A percentile compares a stretch with the other conserved stretches of the same genome.
Conservation (phyloP, 2,329 filamentous ascomycete species). For the Lanzia echinophila region DNA sequence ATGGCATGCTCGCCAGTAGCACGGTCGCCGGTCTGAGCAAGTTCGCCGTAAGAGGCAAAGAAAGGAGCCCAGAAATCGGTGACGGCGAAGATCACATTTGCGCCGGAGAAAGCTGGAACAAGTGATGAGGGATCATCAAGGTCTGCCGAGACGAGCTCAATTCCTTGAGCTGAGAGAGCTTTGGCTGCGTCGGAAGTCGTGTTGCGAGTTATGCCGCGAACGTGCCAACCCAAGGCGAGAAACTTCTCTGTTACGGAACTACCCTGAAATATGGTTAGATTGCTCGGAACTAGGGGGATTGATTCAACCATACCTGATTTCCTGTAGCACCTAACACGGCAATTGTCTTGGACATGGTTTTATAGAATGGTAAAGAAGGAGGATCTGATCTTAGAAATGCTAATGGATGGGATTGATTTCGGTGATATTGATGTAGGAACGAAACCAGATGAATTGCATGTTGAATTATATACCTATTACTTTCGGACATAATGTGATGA, state of each 20-base stretch:
- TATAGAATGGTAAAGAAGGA: neutral
- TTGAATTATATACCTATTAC: no score
- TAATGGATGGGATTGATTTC: no score
- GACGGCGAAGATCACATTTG: slow-evolving; percentile 34
- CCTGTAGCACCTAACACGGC: neutral
- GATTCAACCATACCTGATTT: neutral
- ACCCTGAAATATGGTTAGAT: slow-evolving; percentile 30
- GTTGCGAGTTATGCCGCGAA: slow-evolving; percentile 44
- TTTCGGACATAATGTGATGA: no score
- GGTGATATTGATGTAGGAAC: no score
- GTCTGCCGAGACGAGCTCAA: slow-evolving; percentile 36
- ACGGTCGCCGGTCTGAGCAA: slow-evolving; percentile 15
- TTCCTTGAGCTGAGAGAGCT: slow-evolving; percentile 34
- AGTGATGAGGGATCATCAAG: slow-evolving; percentile 18
- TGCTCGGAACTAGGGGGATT: no score
- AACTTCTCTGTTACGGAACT: slow-evolving; percentile 40
- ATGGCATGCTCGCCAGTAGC: slow-evolving; percentile 19
- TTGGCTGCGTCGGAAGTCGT: slow-evolving; percentile 35
- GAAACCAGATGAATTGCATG: no score
- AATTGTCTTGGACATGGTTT: neutral
- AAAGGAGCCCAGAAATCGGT: slow-evolving; percentile 31
- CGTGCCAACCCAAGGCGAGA: slow-evolving; percentile 39
- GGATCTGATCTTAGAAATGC: neutral
- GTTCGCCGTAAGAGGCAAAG: slow-evolving; percentile 9
- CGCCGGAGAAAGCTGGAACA: slow-evolving; percentile 30